Conservation (phyloP, 2,329 filamentous ascomycete genomes). For the Exophiala dermatitidis region DNA sequence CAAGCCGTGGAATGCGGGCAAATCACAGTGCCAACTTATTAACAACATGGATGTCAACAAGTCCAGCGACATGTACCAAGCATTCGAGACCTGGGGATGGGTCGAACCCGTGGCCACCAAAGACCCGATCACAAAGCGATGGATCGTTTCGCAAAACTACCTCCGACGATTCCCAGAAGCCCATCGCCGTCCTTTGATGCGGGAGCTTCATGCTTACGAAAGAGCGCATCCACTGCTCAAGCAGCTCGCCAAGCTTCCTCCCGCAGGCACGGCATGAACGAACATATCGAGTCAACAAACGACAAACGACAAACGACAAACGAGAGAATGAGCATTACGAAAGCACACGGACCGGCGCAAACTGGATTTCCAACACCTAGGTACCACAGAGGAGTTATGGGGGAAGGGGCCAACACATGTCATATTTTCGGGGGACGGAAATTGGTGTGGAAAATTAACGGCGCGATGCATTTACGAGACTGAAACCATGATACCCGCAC, state of each 20-base stretch:
- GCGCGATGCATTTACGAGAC: no score
- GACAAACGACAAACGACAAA: background rate
- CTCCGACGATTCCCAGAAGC: background rate
- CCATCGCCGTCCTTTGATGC: background rate
- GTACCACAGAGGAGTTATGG: no score
- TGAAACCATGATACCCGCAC: no score
- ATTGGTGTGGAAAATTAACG: no score
- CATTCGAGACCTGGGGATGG: conserved; percentile 12
- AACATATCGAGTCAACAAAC: background rate
- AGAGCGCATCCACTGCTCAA: background rate
- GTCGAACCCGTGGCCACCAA: background rate
- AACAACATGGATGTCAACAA: conserved; percentile 18
- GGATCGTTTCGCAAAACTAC: background rate
- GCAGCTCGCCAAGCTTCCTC: background rate
- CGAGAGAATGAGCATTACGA: background rate
- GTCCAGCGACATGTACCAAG: conserved; percentile 2
- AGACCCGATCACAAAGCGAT: background rate
- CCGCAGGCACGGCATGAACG: no score
- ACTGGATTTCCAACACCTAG: no score
- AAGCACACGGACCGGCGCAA: no score
- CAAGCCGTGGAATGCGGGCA: conserved; percentile 7
- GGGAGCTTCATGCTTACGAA: background rate
- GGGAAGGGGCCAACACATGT: no score
- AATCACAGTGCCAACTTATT: conserved; percentile 9
- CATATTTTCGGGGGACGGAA: no score